Evolutionary conservation across 2,329 filamentous ascomycete species (phyloP).

Genomic region (Pyricularia pennisetigena): DNA sequence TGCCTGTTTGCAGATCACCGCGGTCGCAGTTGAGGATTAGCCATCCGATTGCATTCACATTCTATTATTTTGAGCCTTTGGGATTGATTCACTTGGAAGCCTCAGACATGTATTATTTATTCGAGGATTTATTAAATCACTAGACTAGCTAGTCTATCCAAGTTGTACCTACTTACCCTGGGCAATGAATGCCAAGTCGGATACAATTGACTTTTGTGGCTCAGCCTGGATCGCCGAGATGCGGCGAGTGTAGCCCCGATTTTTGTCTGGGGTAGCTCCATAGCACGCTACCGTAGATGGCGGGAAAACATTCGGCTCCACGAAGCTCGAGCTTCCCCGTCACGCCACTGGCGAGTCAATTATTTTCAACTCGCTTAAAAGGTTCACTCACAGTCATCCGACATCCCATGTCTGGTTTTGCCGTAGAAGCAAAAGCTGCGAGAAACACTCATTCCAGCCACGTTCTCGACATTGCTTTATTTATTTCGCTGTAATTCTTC

Average conservation of each 20-base stretch:
- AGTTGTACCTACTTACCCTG: neutral
- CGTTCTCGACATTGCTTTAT: neutral
- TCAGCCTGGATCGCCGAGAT: neutral
- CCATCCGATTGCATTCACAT: neutral
- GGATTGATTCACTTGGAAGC: neutral
- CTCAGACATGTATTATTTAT: neutral
- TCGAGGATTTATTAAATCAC: neutral
- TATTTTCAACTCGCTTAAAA: neutral
- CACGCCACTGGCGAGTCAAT: neutral
- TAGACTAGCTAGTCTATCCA: no score
- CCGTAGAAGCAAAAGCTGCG: neutral
- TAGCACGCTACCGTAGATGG: neutral
- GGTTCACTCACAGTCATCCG: neutral
- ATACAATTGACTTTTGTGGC: neutral
- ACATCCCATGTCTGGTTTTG: neutral
- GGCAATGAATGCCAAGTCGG: neutral
- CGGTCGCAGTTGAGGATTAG: neutral
- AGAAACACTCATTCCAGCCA: neutral
- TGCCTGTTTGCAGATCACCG: slow-evolving; percentile 25
- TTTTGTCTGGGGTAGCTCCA: neutral
- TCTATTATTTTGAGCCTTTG: neutral
- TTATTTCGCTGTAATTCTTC: neutral
- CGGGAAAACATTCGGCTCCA: neutral
- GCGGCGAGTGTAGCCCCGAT: neutral
- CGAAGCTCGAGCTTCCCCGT: neutral